phyloP scores from a whole-genome alignment of 106 monocot genomes.

The Dendrobium huoshanense region DNA sequence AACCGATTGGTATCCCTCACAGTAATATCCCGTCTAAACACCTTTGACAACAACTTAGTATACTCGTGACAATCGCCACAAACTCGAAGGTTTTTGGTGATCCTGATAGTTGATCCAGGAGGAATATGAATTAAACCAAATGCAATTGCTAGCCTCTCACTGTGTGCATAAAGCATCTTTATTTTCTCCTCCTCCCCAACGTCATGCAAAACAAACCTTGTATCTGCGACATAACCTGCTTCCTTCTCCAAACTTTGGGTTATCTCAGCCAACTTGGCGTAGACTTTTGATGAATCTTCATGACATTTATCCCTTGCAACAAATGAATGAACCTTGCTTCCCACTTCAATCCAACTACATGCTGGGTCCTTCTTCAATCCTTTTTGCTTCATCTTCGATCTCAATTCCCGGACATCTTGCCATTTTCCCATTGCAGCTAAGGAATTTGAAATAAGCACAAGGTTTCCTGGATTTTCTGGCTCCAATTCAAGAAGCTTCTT shows the following conservation, averaged over 20 bases:
- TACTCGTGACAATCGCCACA: constrained; percentile 82
- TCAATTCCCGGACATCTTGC: constrained; percentile 47
- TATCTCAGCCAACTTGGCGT: constrained; percentile 59
- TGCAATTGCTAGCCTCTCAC: constrained; percentile 70
- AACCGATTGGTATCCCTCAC: constrained; percentile 75
- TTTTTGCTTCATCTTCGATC: constrained; percentile 43
- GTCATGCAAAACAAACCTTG: constrained; percentile 44
- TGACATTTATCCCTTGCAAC: constrained; percentile 54
- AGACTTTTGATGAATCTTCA: constrained; percentile 28
- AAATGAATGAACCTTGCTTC: constrained; percentile 58
- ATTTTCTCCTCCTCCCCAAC: constrained; percentile 48
- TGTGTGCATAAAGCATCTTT: constrained; percentile 47
- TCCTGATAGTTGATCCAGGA: constrained; percentile 36
- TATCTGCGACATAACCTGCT: constrained; percentile 43
- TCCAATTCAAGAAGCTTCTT: constrained; percentile 64
- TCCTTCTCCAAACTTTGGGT: constrained; percentile 31
- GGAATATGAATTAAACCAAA: constrained; percentile 47
- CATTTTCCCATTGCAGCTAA: constrained; percentile 60
- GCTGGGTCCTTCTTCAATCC: constrained; percentile 68
- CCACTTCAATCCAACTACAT: constrained; percentile 73
- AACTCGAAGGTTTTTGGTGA: constrained; percentile 80
- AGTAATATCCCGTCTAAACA: constrained; percentile 36
- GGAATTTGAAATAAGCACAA: constrained; percentile 68
- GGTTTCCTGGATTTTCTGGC: constrained; percentile 72
- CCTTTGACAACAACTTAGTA: constrained; percentile 51